Evolutionary conservation across 2,329 filamentous ascomycete genomes (phyloP).

Genomic region (Beauveria varroae): DNA sequence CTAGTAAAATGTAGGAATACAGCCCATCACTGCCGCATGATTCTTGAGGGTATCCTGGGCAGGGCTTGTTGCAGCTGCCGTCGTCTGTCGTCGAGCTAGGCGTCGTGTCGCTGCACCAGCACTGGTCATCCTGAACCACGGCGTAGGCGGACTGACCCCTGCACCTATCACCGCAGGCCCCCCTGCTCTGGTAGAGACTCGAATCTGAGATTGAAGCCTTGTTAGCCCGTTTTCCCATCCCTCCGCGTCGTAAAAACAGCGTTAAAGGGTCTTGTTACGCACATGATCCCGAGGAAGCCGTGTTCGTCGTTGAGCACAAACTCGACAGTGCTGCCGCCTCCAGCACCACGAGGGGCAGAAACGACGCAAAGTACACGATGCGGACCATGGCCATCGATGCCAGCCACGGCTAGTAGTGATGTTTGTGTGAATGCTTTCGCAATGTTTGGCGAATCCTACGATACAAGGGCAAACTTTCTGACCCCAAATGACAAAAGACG

Average conservation of each 20-base stretch:
- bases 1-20: not conserved
- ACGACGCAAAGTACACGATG: not conserved
- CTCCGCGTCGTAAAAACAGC: not conserved
- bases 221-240: not conserved
- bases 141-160: not conserved
- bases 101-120: conserved; percentile 4
- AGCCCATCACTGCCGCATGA: not conserved
- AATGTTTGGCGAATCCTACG: not conserved
- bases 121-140: not conserved
- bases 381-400: not conserved
- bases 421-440: not conserved
- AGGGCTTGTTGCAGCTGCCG: not conserved
- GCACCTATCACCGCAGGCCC: not conserved
- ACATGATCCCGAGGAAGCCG: not conserved
- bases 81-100: not conserved
- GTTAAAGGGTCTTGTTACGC: not conserved
- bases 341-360: not conserved
- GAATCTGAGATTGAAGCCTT: not conserved
- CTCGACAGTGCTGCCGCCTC: not conserved
- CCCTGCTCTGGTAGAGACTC: not conserved
- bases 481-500: not conserved
- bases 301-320: conserved; percentile 1
- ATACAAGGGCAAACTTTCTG: not conserved
- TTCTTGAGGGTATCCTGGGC: not conserved
- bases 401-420: not conserved